Evolutionary conservation across 108 stramenopile genomes (phyloP).

Genomic region (Mediolabrus comicus): DNA sequence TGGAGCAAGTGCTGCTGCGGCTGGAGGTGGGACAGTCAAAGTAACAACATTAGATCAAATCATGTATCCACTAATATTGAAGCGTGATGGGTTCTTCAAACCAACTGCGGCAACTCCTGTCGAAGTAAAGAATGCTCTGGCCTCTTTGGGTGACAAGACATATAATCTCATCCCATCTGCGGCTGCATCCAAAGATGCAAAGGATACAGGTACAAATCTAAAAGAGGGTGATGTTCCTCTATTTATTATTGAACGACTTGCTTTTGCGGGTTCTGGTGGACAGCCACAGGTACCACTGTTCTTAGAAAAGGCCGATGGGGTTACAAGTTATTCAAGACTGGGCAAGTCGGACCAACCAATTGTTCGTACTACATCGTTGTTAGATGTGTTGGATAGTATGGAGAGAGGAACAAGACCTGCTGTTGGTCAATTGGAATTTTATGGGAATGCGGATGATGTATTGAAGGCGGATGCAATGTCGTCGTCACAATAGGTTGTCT

Average conservation of each 20-base stretch:
- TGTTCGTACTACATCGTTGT: conserved; percentile 46
- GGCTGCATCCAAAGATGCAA: conserved; percentile 33
- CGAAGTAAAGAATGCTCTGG: conserved; percentile 40
- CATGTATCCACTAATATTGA: conserved; percentile 55
- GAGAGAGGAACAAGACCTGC: conserved; percentile 58
- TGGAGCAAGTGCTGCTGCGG: conserved; percentile 34
- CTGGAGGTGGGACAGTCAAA: conserved; percentile 25
- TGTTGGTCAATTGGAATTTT: conserved; percentile 50
- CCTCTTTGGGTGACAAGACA: not conserved
- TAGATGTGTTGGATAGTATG: conserved; percentile 53
- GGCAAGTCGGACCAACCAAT: conserved; percentile 39
- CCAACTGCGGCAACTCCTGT: conserved; percentile 36
- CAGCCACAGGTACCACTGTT: conserved; percentile 54
- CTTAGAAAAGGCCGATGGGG: conserved; percentile 44
- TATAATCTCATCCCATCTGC: conserved; percentile 51
- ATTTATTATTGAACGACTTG: conserved; percentile 51
- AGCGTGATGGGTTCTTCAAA: conserved; percentile 35
- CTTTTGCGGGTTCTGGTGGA: conserved; percentile 51
- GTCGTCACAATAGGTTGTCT: not conserved
- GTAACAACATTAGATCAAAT: conserved; percentile 62
- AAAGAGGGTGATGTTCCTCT: conserved; percentile 46
- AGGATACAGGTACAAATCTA: conserved; percentile 23
- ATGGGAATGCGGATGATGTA: conserved; percentile 56
- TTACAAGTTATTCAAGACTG: conserved; percentile 51
- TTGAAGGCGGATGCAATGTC: conserved; percentile 45